Base-by-base conservation (phyloP, 2,329 filamentous ascomycete species). In the Orbilia javanica region DNA sequence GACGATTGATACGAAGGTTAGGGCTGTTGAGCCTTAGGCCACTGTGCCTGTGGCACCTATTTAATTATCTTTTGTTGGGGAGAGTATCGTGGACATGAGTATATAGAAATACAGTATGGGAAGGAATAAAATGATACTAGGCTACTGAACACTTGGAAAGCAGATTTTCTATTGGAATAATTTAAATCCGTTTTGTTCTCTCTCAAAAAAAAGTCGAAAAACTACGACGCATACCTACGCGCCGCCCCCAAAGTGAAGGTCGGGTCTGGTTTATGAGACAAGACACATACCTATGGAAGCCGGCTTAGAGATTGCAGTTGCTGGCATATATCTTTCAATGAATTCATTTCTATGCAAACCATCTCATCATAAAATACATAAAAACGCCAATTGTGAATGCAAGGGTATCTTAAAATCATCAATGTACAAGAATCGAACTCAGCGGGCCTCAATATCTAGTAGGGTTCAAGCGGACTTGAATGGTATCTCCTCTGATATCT, bases 401-500 rank as follows among this genome's bases (percentile, higher is more conserved):
- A 73, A 57, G 69, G 69, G 69, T 73, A 73, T 73, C 67, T 31
- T 22, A 3, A 55, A 71, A 55, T 13, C 18, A 18, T 64, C 46
- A n/a, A 52, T 66, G 20, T 52, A 66, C 44, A 52, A 48, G 44
- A 66, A 66, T 31, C 10, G 22, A 66, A 52, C 6, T n/a, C 8
- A 48, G 44, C 13, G 10, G 25, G 44, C 20, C 44, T 48, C n/a
- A n/a, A n/a, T n/a, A n/a, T n/a, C 8, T 3, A 48, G 18, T 7
- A 5, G 1, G 5, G 18, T 3, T 46, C 52, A 78, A 15, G 74
- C 74, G 10, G 67, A 48, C n/a, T 78, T 78, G 52, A 78, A 78
- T 2, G 74, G 74, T n/a, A 64, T 67, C n/a, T 65, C 74, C 46
- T 78, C 74, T 42, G 53, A 46, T 42, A 78, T 68, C 36, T 67